Base-by-base conservation (phyloP, 495 filamentous ascomycete genomes). In the Penicillium crystallinum region DNA sequence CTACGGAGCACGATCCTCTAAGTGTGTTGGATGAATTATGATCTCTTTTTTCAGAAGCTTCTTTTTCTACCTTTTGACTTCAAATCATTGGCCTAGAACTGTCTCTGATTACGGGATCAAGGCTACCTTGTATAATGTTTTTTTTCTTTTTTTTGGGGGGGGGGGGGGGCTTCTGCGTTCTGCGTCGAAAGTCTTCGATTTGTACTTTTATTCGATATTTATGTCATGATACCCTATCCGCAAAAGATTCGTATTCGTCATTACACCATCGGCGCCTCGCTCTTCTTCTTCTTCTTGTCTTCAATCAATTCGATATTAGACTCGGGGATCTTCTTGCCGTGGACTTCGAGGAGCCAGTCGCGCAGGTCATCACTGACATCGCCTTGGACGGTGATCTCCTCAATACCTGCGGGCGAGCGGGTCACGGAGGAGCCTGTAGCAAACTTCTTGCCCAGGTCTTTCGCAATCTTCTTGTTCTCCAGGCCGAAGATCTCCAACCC, bases 351-450 rank as follows among this genome's bases (percentile, higher is more conserved):
- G 52, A 99, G 66, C 75, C 88, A 97, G 57, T 97, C 95, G 58
- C 86, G 81, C 48, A 99, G 86, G 68, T 97, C 93, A 64, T 91
- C 91, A 67, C 90, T 95, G 57, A 97, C 83, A 72, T 99, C 93
- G 12, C 93, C 93, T 70, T 99, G 93, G 35, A 99, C 91, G 29
- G 95, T 92, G 65, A 99, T 97, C 75, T 97, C 93, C 70, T 97
- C 93, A 10, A 85, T 85, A 2, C 91, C 92, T 40, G 82, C 85
- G 19, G 89, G 81, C 7, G 85, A 79, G 73, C 96, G 93, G 14
- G 92, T 97, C 36, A 97, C 91, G 12, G 83, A 88, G n/a, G 83
- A 84, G 0, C 93, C 93, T 1, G 93, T 97, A 15, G 95, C 95
- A 65, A 99, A 73, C 46, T 75, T 73, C 66, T 73, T 72, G 10